Base-by-base conservation (phyloP, 169 alveolate species). In the Plasmodium vinckei region DNA sequence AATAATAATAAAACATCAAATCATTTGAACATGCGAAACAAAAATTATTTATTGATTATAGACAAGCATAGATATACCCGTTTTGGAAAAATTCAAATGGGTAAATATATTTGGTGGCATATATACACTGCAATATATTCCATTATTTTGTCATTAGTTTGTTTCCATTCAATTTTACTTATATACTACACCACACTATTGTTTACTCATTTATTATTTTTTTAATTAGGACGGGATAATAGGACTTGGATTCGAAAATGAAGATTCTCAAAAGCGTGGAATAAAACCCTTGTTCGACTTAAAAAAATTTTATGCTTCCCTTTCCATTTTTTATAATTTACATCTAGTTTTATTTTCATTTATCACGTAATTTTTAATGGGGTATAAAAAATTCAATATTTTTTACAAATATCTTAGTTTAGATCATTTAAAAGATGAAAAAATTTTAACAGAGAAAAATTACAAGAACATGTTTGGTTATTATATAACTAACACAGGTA, bases 171-270 rank as follows among this genome's bases (percentile, higher is more conserved):
- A 51, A 13, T 13, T 13, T 51, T 1, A 51, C 9, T 12, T 51
- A 51, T 13, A 51, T 51, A 13, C 21, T 51, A n/a, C 59, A 12
- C n/a, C 2, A 49, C 2, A n/a, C 5, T 13, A 13, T 7, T 51
- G 17, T n/a, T 13, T 51, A 51, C 23, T 56, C 21, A 46, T 54
- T 67, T 67, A 27, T 54, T 75, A 39, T 33, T 75, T 25, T 17
- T 21, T 65, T 25, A 17, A 23, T 69, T 9, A 87, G 96, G 96
- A 94, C 72, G 96, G 96, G 5, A 94, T 94, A 44, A 60, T 94
- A 39, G 96, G 96, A 3, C 63, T 94, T 56, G 96, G 96, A 21
- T 94, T 93, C 79, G 89, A 73, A 64, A 93, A 93, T 23, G 93
- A 86, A 19, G 96, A 93, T 33, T 91, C 92, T 17, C 59, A 21